Percentiles rank a stretch among this genome's conserved stretches.
phyloP scores from a whole-genome alignment of 2,329 filamentous ascomycete genomes.

The Colletotrichum sp. region DNA sequence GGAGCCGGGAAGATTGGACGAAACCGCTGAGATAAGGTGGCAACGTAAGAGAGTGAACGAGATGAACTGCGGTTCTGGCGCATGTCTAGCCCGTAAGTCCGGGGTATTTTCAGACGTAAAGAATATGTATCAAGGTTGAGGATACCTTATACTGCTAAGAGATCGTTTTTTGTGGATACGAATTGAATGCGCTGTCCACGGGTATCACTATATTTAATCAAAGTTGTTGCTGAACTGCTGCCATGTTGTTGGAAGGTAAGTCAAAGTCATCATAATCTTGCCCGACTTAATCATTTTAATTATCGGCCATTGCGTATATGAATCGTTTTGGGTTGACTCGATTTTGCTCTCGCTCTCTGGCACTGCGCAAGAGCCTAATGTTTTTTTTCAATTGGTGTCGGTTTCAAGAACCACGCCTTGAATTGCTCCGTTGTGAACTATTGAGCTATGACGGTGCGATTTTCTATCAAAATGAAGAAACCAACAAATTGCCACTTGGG shows the following conservation, averaged over 20 bases:
- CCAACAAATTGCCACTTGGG: neutral
- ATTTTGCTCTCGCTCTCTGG: neutral
- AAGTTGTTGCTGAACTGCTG: neutral
- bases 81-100: neutral
- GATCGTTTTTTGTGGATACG: neutral
- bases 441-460: neutral
- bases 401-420: neutral
- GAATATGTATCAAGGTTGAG: neutral
- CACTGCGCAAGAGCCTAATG: neutral
- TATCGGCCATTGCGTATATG: fast-evolving
- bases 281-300: fast-evolving
- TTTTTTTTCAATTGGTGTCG: neutral
- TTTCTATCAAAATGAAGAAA: neutral
- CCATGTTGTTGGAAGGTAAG: neutral
- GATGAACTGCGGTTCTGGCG: neutral
- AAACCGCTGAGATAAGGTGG: neutral
- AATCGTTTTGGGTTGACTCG: fast-evolving
- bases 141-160: neutral
- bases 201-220: neutral
- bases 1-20: neutral
- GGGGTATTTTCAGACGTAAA: neutral
- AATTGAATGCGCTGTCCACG: neutral
- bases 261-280: fast-evolving
- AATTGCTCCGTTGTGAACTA: neutral
- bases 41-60: neutral